Evolutionary conservation across 495 filamentous ascomycete genomes (phyloP), one percentile per base, ranked within the genome.

Genomic region (Penicillium goetzii): DNA sequence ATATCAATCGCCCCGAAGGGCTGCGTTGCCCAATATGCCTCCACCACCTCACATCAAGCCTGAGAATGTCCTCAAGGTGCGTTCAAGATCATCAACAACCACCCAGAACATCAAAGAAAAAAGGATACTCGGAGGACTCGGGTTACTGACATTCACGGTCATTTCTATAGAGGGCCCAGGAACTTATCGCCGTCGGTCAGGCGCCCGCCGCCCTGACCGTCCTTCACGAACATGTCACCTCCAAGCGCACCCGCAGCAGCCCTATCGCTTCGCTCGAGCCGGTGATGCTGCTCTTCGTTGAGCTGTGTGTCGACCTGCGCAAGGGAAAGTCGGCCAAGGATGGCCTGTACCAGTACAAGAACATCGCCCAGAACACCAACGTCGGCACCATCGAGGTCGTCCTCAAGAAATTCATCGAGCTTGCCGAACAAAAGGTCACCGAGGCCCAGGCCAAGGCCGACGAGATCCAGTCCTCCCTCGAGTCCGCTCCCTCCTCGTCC

Each of bases 291-390:
- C 87, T 96, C 58, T 90, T 98, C 70, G 95, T 99, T 68, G 95
- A 99, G 80, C 86, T 97, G 43, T 96, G 90, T 66, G 95, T 99
- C 66, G 93, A 97, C 71, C 88, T 97, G 69, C 90, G 93, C 80
- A 98, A 97, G 78, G 95, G 94, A 61, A 99, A 98, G 78, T 84
- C 93, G 32, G 95, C 95, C 77, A 99, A 99, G 83, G 95, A 99
- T 84, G 95, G 95, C 55, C 84, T 99, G 32, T 99, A 98, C 72
- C 93, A 97, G 71, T 99, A 99, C 86, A 99, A 99, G 85, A 99
- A 99, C 75, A 97, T 97, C 67, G 91, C 92, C 52, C 95, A 99
- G 79, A 99, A 98, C 80, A 97, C 94, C 67, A 99, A 97, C 71
- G 93, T 99, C 58, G 92, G 88, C 68, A 98, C 96, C 38, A 99